Base-by-base conservation (phyloP, 164 flowering plant genomes). In the Litsea cubeba region DNA sequence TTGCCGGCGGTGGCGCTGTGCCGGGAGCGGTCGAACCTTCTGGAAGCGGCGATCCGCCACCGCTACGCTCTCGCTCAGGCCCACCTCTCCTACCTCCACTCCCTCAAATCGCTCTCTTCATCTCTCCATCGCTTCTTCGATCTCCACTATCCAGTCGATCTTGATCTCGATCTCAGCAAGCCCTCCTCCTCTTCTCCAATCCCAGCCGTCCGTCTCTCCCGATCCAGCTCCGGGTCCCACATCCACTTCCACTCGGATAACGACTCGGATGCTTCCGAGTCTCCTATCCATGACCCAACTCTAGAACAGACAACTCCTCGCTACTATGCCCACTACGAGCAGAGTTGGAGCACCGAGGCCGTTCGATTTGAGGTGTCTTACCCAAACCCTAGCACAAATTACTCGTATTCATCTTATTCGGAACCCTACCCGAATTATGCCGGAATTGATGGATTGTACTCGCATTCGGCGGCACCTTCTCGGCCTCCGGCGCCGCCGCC, bases 401-500 rank as follows among this genome's bases (percentile, higher is more conserved):
- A 82, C 17, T 78, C 75, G 65, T 73, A 80, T 54, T 5, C 60
- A 50, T 69, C 81, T 57, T 69, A 50, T 24, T 22, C 85, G 23
- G 75, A 81, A 76, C 25, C 68, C 17, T 74, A 63, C 62, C 51
- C 69, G 69, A 32, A 66, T 32, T 66, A 4, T 30, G 49, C 63
- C 68, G 50, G 82, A 26, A 20, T 72, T 3, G 78, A 78, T 79
- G 65, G 57, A 23, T 11, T 32, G 35, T 12, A 40, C 68, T 32
- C 76, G 15, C 72, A 20, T 12, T 75, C 88, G 0, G 86, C 97
- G 0, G 76, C 87, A 32, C 88, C 92, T 18, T 57, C 73, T 1
- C 73, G 58, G 3, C 85, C 85, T 50, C 84, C 84, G 2, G 86
- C 94, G 1, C 99, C 98, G 6, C 94, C 97, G 11, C 96, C 82